Base-by-base conservation (phyloP, 2,329 filamentous ascomycete species). In the Didymella pomorum region DNA sequence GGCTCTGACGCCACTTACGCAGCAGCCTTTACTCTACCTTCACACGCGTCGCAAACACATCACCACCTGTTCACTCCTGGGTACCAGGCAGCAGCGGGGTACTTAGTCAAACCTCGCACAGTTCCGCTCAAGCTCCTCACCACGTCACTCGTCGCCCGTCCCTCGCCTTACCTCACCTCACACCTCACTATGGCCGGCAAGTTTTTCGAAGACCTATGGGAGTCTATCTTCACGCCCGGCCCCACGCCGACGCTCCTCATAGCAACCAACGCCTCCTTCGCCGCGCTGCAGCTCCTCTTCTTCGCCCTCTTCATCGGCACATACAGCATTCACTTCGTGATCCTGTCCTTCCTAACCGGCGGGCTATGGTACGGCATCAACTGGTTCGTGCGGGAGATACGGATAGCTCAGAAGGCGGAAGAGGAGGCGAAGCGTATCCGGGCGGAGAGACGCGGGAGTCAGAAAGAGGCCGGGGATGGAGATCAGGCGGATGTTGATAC, bases 281-380 rank as follows among this genome's bases (percentile, higher is more conserved):
- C 88, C 63, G 86, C 87, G 41, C 88, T 99, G 18, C 95, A 98
- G 78, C 60, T 90, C 62, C 83, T 96, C 41, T 88, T 98, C 66
- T 79, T 92, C 64, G 77, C 80, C 52, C 89, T 99, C 62, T 85
- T 98, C 51, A 60, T 92, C 66, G 89, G 87, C 56, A 99, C 94
- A 8, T 87, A 90, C 78, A 96, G 90, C 80, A 85, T 96, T 64
- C 95, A 98, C 82, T 97, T 97, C 72, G 76, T 92, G 63, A 83
- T 94, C 57, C 85, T 99, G 6, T 96, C 92, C 12, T 71, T 88
- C 58, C 82, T 99, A 10, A 92, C 87, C 63, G 93, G 81, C 29
- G 90, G 91, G 4, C 83, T 98, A 33, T 99, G 95, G 95, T 93
- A 86, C 81, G 87, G 90, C 56, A 93, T 98, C 80, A 98, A 98